These are phyloP conservation scores for Talaromyces proteolyticus DNA, from an alignment of 495 filamentous ascomycete genomes.

Conservation along the genomic window DNA sequence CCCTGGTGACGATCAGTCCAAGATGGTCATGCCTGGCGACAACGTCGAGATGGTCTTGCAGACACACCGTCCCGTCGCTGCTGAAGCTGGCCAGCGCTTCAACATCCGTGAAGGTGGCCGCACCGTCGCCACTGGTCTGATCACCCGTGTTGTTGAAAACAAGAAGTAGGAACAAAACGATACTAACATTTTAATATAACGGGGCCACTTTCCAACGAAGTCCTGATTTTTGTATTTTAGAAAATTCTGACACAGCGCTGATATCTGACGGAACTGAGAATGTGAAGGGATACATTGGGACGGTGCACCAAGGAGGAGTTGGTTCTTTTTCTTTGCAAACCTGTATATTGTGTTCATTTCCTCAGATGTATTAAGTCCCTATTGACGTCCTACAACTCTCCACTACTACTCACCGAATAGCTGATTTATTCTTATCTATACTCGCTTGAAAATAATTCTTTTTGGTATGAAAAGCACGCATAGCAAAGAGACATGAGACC, in stretches of 20 bases:
- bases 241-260: slow-evolving; percentile 1
- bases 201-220: background rate
- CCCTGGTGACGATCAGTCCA: slow-evolving; percentile 69
- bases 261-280: background rate
- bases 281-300: background rate
- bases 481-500: too few relatives aligned
- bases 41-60: slow-evolving; percentile 93
- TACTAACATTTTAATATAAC: background rate
- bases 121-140: slow-evolving; percentile 86
- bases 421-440: background rate
- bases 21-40: slow-evolving; percentile 94
- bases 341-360: background rate
- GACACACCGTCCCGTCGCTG: slow-evolving; percentile 72
- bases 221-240: background rate
- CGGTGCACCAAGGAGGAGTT: slow-evolving; percentile 2
- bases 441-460: background rate
- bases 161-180: slow-evolving; percentile 17
- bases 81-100: slow-evolving; percentile 87
- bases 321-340: background rate
- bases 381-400: background rate
- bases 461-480: too few relatives aligned
- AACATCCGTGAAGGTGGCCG: slow-evolving; percentile 95
- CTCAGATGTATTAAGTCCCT: background rate
- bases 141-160: slow-evolving; percentile 66
- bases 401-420: background rate